Evolutionary conservation across 192 early-diverging fungal species (phyloP), one percentile per base, ranked within the genome.

Genomic region (Coemansia sp.): DNA sequence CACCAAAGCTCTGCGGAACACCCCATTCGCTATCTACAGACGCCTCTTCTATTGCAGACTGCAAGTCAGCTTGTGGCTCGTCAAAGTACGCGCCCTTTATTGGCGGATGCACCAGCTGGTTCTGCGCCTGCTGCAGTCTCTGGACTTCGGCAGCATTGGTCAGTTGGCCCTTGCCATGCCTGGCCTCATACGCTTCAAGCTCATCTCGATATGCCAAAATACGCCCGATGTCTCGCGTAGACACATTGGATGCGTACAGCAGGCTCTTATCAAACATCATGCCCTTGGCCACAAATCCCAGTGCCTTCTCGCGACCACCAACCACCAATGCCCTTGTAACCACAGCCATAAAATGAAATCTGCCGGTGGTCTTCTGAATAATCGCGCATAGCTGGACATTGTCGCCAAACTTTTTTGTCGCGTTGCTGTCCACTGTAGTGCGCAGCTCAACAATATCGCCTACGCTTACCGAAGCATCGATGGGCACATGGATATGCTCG

Each of bases 371-470:
- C 54, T 62, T 68, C 30, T 72, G 60, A 15, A 71, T 13, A n/a
- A 78, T 49, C 20, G 55, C 64, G 16, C 49, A 40, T 6, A 64
- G 6, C 4, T 23, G 9, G n/a, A 56, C 18, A 0, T 11, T 3
- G 6, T 40, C 23, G 12, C 12, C 37, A 31, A 50, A 63, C 42
- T 18, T 44, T 41, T 39, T 47, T 15, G 36, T 6, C 20, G 19
- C 1, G 10, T 50, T 10, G 23, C 16, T 33, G 10, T 28, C 33
- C 11, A 4, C 38, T 3, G 46, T 18, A 2, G 38, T 3, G 36
- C 65, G 64, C 45, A 78, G 31, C 55, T 78, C 75, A 10, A 78
- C 51, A 15, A 78, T 40, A 42, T 78, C 75, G 26, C 75, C 75
- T 0, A 59, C 70, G 46, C 47, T 63, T 1, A 64, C 68, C 12